Conservation (phyloP, 2,329 filamentous ascomycete genomes). For the Colletotrichum sidae region DNA sequence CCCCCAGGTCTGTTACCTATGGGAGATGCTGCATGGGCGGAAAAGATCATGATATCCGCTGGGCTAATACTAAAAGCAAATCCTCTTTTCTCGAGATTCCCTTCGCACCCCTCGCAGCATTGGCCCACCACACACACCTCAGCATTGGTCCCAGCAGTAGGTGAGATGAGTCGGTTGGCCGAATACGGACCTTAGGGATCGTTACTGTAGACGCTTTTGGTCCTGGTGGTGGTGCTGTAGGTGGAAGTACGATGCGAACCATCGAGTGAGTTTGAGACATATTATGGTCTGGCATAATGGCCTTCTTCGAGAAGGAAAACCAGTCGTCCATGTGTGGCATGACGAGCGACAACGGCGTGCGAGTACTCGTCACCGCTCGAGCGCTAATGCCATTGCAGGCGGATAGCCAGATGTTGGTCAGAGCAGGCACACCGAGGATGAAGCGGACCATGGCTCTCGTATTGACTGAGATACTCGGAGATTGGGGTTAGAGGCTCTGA, state of each 20-base stretch:
- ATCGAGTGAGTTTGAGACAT: not conserved
- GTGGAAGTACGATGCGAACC: not conserved
- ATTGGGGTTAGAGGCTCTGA: not conserved
- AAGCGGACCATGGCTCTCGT: conserved; percentile 49
- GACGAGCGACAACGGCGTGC: conserved; percentile 15
- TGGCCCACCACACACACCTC: conserved; percentile 27
- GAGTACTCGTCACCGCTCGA: conserved; percentile 27
- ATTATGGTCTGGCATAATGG: conserved; percentile 20
- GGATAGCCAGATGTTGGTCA: conserved; percentile 48
- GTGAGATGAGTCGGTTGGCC: not conserved
- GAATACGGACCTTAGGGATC: not conserved
- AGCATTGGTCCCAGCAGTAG: conserved; percentile 49
- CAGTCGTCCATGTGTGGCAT: conserved; percentile 8
- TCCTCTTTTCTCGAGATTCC: not conserved
- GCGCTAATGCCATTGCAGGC: conserved; percentile 30
- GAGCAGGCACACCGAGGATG: conserved; percentile 46
- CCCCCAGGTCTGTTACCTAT: not conserved
- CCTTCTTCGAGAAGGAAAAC: conserved; percentile 20
- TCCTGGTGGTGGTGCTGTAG: conserved; percentile 26
- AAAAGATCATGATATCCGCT: not conserved
- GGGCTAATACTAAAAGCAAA: conserved; percentile 25
- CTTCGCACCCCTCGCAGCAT: conserved; percentile 8
- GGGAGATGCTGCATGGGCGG: conserved; percentile 1
- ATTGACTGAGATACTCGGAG: conserved; percentile 37
- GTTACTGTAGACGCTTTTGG: conserved; percentile 10